phyloP scores from a whole-genome alignment of 1,284 basidiomycete species.

The Retiboletus fuscus region DNA sequence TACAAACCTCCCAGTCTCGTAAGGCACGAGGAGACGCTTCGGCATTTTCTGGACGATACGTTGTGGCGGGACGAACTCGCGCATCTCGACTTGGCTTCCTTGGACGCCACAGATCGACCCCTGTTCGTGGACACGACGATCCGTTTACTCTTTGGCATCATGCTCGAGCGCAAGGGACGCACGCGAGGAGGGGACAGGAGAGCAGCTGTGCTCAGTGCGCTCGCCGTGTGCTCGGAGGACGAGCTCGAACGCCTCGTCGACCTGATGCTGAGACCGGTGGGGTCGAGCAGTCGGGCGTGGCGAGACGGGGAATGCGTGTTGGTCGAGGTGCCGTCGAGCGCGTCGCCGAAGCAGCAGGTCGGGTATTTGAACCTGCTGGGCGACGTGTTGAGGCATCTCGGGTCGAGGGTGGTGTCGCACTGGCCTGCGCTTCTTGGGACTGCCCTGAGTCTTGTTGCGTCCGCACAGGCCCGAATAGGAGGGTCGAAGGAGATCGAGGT shows the following conservation, averaged over 20 bases:
- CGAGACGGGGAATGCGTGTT: conserved; percentile 46
- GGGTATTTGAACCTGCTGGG: conserved; percentile 88
- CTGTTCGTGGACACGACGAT: conserved; percentile 83
- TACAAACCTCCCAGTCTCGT: conserved; percentile 83
- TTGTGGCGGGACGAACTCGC: conserved; percentile 91
- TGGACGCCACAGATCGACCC: conserved; percentile 73
- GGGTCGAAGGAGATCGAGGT: conserved; percentile 34
- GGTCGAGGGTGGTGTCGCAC: conserved; percentile 71
- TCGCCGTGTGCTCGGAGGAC: conserved; percentile 77
- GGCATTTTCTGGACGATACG: conserved; percentile 84
- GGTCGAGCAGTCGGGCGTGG: conserved; percentile 47
- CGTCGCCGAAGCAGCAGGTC: conserved; percentile 78
- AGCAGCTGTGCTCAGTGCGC: conserved; percentile 80
- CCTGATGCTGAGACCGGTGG: conserved; percentile 90
- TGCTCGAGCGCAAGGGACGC: conserved; percentile 86
- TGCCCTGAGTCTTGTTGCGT: conserved; percentile 72
- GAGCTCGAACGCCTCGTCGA: conserved; percentile 87
- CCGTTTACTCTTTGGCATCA: conserved; percentile 88
- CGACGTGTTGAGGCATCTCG: conserved; percentile 85
- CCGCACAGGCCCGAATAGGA: conserved; percentile 65
- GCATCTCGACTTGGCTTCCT: conserved; percentile 73
- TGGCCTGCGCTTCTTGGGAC: conserved; percentile 83
- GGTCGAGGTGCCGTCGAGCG: conserved; percentile 46
- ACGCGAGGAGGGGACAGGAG: conserved; percentile 78
- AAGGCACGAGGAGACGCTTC: conserved; percentile 77